These are phyloP conservation scores for Alisma plantagoaquatica DNA, from an alignment of 106 monocot genomes.

Conservation along the genomic window DNA sequence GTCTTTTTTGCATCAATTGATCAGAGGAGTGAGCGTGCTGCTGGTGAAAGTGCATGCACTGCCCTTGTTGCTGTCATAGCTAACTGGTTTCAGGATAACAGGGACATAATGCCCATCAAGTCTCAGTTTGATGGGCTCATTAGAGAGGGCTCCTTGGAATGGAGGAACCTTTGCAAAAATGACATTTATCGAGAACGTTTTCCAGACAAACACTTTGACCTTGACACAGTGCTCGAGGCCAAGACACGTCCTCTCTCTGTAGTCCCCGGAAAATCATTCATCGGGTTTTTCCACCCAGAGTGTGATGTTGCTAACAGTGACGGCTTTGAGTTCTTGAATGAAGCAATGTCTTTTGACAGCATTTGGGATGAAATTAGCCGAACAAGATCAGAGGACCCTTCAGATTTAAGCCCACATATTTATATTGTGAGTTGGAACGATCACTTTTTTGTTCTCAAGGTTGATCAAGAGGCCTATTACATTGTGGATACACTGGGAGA, in stretches of 20 bases:
- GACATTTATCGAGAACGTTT: conserved; percentile 29
- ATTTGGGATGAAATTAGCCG: conserved; percentile 75
- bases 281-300: conserved; percentile 90
- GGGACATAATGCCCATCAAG: conserved; percentile 38
- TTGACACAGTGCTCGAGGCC: conserved; percentile 73
- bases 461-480: conserved; percentile 61
- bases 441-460: conserved; percentile 86
- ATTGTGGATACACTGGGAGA: conserved; percentile 92
- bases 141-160: conserved; percentile 70
- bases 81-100: conserved; percentile 59
- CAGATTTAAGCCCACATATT: conserved; percentile 19
- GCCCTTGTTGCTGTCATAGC: conserved; percentile 80
- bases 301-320: conserved; percentile 16
- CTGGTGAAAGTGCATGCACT: conserved; percentile 89
- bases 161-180: conserved; percentile 73
- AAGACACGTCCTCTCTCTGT: conserved; percentile 60
- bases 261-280: conserved; percentile 45
- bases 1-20: conserved; percentile 93
- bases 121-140: conserved; percentile 78
- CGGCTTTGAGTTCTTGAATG: conserved; percentile 52
- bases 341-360: conserved; percentile 79
- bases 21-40: conserved; percentile 69
- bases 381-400: conserved; percentile 8
- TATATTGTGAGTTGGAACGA: conserved; percentile 98
- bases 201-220: conserved; percentile 87